Evolutionary conservation across 305 asterid species (phyloP).

Genomic region (Rubia balearica): DNA sequence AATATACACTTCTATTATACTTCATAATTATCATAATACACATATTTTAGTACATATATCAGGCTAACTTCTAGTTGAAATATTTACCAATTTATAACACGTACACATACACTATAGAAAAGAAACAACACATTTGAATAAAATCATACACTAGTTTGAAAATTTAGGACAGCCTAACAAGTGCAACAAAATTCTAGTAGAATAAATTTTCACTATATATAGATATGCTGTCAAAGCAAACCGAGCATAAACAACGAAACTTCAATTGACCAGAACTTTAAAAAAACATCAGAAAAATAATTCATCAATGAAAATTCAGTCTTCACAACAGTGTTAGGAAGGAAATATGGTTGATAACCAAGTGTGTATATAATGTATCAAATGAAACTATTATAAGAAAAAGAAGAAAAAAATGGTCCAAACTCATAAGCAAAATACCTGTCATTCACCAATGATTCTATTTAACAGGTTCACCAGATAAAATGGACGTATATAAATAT

Average conservation of each 20-base stretch:
- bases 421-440: not conserved
- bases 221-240: too few relatives aligned
- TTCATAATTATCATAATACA: not conserved
- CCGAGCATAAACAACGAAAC: too few relatives aligned
- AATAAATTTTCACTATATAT: not conserved
- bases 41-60: not conserved
- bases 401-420: not conserved
- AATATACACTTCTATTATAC: constrained; percentile 5
- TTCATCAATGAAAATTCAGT: not conserved
- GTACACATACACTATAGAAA: not conserved
- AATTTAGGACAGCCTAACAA: not conserved
- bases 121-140: not conserved
- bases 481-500: not conserved
- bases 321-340: not conserved
- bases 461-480: not conserved
- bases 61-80: not conserved
- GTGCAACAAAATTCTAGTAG: not conserved
- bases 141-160: not conserved
- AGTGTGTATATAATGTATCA: not conserved
- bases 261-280: too few relatives aligned
- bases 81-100: not conserved
- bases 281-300: too few relatives aligned
- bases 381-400: not conserved
- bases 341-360: not conserved
- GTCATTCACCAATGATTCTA: not conserved